Base-by-base conservation (phyloP, 345 rosid species). In the Rubroshorea leprosula region DNA sequence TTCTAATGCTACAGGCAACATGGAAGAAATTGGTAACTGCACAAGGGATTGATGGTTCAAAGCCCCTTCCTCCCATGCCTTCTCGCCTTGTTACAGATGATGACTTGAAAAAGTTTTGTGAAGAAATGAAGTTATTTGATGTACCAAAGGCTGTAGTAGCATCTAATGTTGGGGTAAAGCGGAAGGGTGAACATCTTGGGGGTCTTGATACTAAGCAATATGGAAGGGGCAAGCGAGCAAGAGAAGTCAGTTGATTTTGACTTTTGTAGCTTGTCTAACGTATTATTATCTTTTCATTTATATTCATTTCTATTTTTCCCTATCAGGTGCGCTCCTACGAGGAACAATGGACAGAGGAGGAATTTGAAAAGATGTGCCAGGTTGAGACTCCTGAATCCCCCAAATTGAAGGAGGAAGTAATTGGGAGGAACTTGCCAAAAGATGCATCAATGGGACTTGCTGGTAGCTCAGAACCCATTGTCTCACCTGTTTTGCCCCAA, bases 201-300 rank as follows among this genome's bases (percentile, higher is more conserved):
- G 67, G 79, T 23, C 82, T 84, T 54, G 95, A 90, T 69, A 83
- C 80, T 35, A 76, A 57, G 62, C 96, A 74, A 0, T 90, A 90
- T 78, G 97, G 97, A 71, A 82, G 97, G 73, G 97, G 97, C 29
- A 90, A 90, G 72, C 78, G 97, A 63, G 78, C 97, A 31, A 87
- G 97, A 80, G 97, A 90, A 96, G 97, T 87, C 56, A 63, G 83
- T 71, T 65, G 21, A 54, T 68, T 43, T 35, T 51, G 52, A 53
- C 43, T 54, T 63, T 38, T 35, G 17, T 54, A 26, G 58, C 51
- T 63, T 63, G 10, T 45, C 18, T 61, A 22, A 3, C 38, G 11
- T 19, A 60, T 5, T 56, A 19, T 48, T 27, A 18, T 58, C 22
- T n/a, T 41, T 59, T n/a, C n/a, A n/a, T n/a, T n/a, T 41, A 8